phyloP scores from a whole-genome alignment of 441 rosid genomes.

The Jatropha multifida region DNA sequence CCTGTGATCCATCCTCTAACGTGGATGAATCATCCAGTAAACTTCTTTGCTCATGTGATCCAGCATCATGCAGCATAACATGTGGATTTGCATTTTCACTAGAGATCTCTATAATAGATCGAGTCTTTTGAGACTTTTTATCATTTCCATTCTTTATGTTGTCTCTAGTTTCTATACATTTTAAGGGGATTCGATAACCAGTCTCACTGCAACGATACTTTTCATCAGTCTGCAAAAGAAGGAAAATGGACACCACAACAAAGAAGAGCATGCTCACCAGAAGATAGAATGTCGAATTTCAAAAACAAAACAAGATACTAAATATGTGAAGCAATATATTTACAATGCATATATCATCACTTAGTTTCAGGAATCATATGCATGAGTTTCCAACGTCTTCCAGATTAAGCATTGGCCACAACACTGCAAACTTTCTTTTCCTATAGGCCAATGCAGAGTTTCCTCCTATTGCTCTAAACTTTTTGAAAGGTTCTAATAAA shows the following conservation, averaged over 20 bases:
- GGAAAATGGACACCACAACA: conserved; percentile 3
- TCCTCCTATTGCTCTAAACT: background rate
- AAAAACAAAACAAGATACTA: background rate
- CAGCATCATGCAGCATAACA: conserved; percentile 24
- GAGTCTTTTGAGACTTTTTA: conserved; percentile 39
- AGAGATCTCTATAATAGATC: conserved; percentile 38
- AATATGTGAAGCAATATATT: background rate
- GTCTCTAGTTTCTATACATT: conserved; percentile 52
- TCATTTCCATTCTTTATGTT: conserved; percentile 25
- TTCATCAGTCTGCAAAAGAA: conserved; percentile 52
- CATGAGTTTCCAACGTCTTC: background rate
- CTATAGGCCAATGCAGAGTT: background rate
- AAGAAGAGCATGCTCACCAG: background rate
- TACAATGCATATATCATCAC: conserved; percentile 1
- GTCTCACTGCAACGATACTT: conserved; percentile 93
- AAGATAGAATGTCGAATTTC: background rate
- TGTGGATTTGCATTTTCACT: conserved; percentile 11
- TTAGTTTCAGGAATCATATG: background rate
- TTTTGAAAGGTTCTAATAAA: background rate
- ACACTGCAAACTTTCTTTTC: background rate
- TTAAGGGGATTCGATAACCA: conserved; percentile 81
- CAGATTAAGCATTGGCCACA: background rate
- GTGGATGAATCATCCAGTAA: conserved; percentile 47
- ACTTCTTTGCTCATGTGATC: conserved; percentile 36
- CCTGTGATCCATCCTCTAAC: conserved; percentile 35